Percentiles rank a stretch among this genome's conserved stretches.
Evolutionary conservation across 1,284 basidiomycete species (phyloP).

Genomic region (Earliella scabrosa): DNA sequence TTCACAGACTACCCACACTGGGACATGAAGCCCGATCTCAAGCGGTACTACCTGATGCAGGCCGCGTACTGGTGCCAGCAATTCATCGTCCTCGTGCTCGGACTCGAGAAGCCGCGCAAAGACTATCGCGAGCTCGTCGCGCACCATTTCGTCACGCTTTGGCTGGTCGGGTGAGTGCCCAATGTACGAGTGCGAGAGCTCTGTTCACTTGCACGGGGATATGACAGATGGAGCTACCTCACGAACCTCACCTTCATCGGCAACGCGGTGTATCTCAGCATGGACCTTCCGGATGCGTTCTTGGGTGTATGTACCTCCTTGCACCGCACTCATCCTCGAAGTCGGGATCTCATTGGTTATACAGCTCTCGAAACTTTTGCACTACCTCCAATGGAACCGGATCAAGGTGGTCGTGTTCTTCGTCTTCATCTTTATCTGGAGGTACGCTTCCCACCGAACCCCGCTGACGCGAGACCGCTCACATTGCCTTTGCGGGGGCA

Average conservation of each 20-base stretch:
- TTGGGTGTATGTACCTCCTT: conserved; percentile 65
- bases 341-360: too few species aligned
- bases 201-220: background rate
- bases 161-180: conserved; percentile 90
- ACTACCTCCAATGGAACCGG: conserved; percentile 78
- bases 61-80: conserved; percentile 95
- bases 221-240: conserved; percentile 86
- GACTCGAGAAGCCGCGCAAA: conserved; percentile 93
- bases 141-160: conserved; percentile 93
- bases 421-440: conserved; percentile 80
- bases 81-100: conserved; percentile 82
- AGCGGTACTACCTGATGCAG: conserved; percentile 92
- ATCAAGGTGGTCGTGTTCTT: conserved; percentile 72
- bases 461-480: too few species aligned
- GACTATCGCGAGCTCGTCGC: conserved; percentile 88
- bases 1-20: conserved; percentile 81
- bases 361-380: conserved; percentile 66
- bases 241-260: conserved; percentile 88
- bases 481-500: too few species aligned
- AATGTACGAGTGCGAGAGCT: conserved; percentile 29
- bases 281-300: conserved; percentile 94
- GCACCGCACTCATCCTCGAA: background rate
- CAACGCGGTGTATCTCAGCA: conserved; percentile 92
- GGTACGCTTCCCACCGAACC: conserved; percentile 54
- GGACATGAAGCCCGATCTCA: conserved; percentile 87